Base-by-base conservation (phyloP, 495 filamentous ascomycete species). In the Penicillium paxilli region DNA sequence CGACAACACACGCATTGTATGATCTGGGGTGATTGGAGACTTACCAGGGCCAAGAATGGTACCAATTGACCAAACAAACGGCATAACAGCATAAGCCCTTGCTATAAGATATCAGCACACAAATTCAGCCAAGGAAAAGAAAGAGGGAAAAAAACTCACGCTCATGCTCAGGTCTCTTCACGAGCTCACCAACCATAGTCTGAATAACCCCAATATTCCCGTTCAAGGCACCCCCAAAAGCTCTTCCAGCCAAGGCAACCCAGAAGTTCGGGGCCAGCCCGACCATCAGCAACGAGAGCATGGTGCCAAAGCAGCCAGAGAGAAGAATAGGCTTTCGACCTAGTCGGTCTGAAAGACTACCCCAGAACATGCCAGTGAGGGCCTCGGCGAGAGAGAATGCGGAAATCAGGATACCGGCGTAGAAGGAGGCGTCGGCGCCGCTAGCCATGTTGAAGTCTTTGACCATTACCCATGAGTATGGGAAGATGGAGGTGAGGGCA, bases 161-260 rank as follows among this genome's bases (percentile, higher is more conserved):
- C 67, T 94, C 90, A 73, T 94, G 88, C 60, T 91, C 85, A 2
- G 88, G 88, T 26, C 86, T 85, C 19, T 78, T 85, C 40, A 93
- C 87, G 46, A 93, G 59, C 65, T 95, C 90, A 19, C 86, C 89
- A 20, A 95, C 90, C 89, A 93, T 93, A n/a, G 90, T 93, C 67
- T 93, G 90, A 53, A 95, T 90, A 26, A 95, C 90, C 9, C 87
- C 90, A 61, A 93, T 87, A 58, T 95, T 95, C 37, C 90, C 90
- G 73, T 96, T 96, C 37, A 96, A 73, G 4, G 87, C 70, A 20
- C 92, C 92, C 11, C 89, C 90, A 6, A 95, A 68, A n/a, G 83
- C 79, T 53, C 92, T 78, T 14, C 89, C 92, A 30, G 79, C 51
- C 35, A 96, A 70, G 5, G 91, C 91, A 41, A 88, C 66, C 86